Percentiles rank a stretch among this genome's conserved stretches.
These are phyloP conservation scores for Pelargonium nanum DNA, from an alignment of 345 rosid species.

Conservation along the genomic window DNA sequence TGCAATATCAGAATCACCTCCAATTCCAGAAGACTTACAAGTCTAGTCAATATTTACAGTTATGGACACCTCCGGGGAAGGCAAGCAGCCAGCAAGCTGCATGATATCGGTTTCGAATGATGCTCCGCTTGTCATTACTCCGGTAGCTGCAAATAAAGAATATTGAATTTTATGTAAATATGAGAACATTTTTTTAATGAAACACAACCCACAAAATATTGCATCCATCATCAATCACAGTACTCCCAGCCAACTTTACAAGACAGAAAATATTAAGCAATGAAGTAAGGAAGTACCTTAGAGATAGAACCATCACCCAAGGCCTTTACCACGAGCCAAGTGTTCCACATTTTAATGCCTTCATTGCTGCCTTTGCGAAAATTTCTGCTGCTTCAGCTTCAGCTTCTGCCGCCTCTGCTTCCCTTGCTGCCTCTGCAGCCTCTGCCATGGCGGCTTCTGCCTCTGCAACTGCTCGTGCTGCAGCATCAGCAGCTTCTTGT, in stretches of 20 bases:
- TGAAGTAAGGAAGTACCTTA: neutral
- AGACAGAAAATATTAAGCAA: too few relatives aligned
- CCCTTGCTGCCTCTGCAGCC: slow-evolving; percentile 81
- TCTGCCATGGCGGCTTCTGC: slow-evolving; percentile 78
- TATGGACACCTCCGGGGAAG: neutral
- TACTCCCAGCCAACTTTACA: too few relatives aligned
- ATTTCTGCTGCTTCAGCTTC: slow-evolving; percentile 83
- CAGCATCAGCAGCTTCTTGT: slow-evolving; percentile 70
- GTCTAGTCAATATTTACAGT: neutral
- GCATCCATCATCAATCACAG: too few relatives aligned
- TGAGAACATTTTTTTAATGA: neutral
- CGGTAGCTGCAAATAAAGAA: neutral
- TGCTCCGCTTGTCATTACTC: neutral
- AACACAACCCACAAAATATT: too few relatives aligned
- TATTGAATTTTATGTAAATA: too few relatives aligned
- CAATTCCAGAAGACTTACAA: neutral
- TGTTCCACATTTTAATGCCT: slow-evolving; percentile 44
- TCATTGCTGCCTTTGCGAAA: slow-evolving; percentile 66
- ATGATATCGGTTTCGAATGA: too few relatives aligned
- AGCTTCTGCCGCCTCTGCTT: slow-evolving; percentile 79
- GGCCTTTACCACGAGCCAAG: neutral
- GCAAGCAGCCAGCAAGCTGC: too few relatives aligned
- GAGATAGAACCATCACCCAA: neutral
- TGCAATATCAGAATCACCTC: neutral
- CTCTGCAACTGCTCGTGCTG: slow-evolving; percentile 79